Base-by-base conservation (phyloP, 768 basidiomycete species). In the Tricholoma sp. region DNA sequence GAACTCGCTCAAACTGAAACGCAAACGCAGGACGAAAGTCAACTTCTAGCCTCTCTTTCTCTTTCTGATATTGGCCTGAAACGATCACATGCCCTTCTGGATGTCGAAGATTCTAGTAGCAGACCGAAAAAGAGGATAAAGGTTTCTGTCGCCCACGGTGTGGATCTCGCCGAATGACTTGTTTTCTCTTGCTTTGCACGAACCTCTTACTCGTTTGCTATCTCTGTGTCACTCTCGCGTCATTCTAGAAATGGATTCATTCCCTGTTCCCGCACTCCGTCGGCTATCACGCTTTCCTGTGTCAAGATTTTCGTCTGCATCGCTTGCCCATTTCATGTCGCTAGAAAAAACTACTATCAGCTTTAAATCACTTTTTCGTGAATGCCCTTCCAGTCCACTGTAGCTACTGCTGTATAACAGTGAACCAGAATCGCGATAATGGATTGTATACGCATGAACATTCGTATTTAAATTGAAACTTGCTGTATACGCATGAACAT, bases 151-250 rank as follows among this genome's bases (percentile, higher is more conserved):
- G 82, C 83, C 39, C 69, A 76, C 56, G 83, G 79, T 50, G 81
- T 92, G 60, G 88, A 91, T 71, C 80, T 91, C 4, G 88, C 86
- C 31, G 89, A 91, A 69, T 91, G 71, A 69, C 56, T 57, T 29
- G 59, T 60, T 43, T 46, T 59, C 39, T 59, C n/a, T 45, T 29
- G 16, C 11, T 22, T 8, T 41, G 39, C 6, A 27, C n/a, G 27
- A 24, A 31, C 27, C 6, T 18, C n/a, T 11, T 0, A 8, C 47
- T 31, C n/a, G 27, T n/a, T 10, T 50, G 27, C 47, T 50, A 3
- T 27, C 11, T 45, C 8, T 52, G 49, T 39, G n/a, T 16, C 34
- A 12, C 22, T 46, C 31, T 43, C 35, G 22, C 47, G 18, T n/a
- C 45, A 24, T 46, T 32, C 31, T 51, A 14, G 50, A 51, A 16